phyloP scores from a whole-genome alignment of 2,329 filamentous ascomycete species.

The Pyrenochaeta sp. region DNA sequence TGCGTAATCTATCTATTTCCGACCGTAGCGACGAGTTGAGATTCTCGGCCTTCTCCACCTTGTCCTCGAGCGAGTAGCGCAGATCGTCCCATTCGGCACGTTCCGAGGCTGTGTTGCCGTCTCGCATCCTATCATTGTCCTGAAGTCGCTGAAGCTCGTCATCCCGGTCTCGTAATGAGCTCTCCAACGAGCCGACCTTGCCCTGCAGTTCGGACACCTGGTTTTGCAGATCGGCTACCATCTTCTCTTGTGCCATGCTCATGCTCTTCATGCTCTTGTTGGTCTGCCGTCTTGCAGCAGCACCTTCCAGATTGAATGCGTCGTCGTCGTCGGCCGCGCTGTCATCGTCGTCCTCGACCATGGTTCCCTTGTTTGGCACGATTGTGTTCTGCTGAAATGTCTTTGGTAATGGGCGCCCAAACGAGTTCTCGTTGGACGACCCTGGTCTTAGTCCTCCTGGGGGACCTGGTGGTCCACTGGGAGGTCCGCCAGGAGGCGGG shows the following conservation, averaged over 20 bases:
- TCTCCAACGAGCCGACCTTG: constrained; percentile 77
- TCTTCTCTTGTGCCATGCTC: constrained; percentile 45
- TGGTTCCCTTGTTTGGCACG: constrained; percentile 95
- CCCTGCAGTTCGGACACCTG: constrained; percentile 79
- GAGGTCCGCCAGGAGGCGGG: constrained; percentile 45
- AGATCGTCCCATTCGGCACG: constrained; percentile 76
- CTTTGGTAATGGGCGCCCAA: constrained; percentile 81
- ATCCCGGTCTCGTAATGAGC: constrained; percentile 73
- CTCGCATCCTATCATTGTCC: constrained; percentile 65
- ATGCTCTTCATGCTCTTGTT: constrained; percentile 52
- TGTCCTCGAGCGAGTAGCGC: constrained; percentile 73
- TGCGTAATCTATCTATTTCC: constrained; percentile 77
- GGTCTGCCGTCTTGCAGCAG: constrained; percentile 53
- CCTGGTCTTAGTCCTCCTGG: constrained; percentile 36
- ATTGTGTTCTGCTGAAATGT: constrained; percentile 96
- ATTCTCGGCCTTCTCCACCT: constrained; percentile 75
- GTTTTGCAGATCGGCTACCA: constrained; percentile 78
- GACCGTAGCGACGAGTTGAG: constrained; percentile 81
- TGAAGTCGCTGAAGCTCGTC: constrained; percentile 70
- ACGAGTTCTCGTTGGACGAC: constrained; percentile 60
- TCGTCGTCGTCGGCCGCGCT: constrained; percentile 65
- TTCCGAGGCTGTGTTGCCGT: constrained; percentile 64
- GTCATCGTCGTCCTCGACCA: constrained; percentile 84
- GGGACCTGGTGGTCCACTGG: constrained; percentile 57
- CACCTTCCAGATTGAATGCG: constrained; percentile 67